Evolutionary conservation across 257 asterid species (phyloP).

Genomic region (Plantago major): DNA sequence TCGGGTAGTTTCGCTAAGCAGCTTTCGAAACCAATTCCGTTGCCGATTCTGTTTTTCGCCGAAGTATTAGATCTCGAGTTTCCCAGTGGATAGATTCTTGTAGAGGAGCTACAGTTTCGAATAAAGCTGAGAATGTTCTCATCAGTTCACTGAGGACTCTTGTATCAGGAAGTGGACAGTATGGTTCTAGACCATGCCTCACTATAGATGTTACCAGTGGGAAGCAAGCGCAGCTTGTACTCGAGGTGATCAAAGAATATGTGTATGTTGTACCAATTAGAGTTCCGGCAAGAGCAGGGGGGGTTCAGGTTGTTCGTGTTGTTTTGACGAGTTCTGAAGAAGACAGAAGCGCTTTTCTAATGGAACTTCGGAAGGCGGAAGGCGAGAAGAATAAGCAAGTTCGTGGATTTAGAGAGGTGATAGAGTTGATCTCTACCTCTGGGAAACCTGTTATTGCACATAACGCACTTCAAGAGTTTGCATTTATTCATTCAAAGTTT

Average conservation of each 20-base stretch:
- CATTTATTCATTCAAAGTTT: constrained; percentile 71
- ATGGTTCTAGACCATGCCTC: constrained; percentile 82
- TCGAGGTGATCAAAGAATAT: constrained; percentile 62
- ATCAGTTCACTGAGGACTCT: constrained; percentile 62
- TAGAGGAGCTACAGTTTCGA: constrained; percentile 33
- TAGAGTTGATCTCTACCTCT: constrained; percentile 78
- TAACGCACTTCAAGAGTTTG: constrained; percentile 74
- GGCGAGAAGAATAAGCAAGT: constrained; percentile 46
- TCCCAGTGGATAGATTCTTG: constrained; percentile 60
- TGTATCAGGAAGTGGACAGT: constrained; percentile 51
- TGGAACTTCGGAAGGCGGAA: constrained; percentile 59
- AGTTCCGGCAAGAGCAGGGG: constrained; percentile 46
- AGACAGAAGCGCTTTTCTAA: constrained; percentile 58
- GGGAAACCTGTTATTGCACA: constrained; percentile 76
- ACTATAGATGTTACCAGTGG: constrained; percentile 74
- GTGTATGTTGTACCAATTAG: constrained; percentile 56
- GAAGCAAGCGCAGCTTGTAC: constrained; percentile 68
- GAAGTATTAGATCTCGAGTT: constrained; percentile 72
- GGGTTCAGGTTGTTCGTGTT: constrained; percentile 60
- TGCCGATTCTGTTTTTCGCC: constrained; percentile 74
- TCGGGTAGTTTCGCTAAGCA: constrained; percentile 22
- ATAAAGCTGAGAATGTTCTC: constrained; percentile 57
- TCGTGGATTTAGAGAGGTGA: constrained; percentile 85
- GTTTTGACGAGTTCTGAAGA: constrained; percentile 72
- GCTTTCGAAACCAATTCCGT: constrained; percentile 48